Evolutionary conservation across 2,329 filamentous ascomycete genomes (phyloP).

Genomic region (Pyrenophora tritici-repentis): DNA sequence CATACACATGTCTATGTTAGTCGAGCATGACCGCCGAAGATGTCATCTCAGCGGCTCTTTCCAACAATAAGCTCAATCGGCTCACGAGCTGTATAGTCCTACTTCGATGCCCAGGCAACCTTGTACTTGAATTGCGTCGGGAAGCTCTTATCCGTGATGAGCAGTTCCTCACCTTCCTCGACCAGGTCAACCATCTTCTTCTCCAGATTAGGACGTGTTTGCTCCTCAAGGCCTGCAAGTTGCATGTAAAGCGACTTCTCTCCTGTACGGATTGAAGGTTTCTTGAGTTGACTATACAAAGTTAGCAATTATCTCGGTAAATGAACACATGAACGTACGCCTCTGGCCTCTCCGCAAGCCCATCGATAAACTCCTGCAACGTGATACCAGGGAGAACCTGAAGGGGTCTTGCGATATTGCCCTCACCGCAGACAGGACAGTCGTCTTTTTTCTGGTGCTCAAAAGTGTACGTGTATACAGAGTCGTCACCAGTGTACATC

Average conservation of each 20-base stretch:
- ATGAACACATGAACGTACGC: slow-evolving; percentile 53
- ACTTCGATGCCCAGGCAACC: slow-evolving; percentile 51
- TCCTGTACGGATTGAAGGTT: slow-evolving; percentile 81
- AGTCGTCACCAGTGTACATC: slow-evolving; percentile 98
- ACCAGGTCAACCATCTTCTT: slow-evolving; percentile 80
- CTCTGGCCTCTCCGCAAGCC: slow-evolving; percentile 80
- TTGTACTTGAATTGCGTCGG: slow-evolving; percentile 70
- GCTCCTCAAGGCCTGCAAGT: slow-evolving; percentile 79
- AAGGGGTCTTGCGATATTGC: slow-evolving; percentile 74
- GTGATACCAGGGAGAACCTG: slow-evolving; percentile 72
- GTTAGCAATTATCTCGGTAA: slow-evolving; percentile 13
- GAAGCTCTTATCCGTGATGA: slow-evolving; percentile 91
- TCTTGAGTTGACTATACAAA: slow-evolving; percentile 74
- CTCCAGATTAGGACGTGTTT: slow-evolving; percentile 79
- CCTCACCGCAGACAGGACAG: slow-evolving; percentile 83
- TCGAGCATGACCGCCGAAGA: too few species aligned
- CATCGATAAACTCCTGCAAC: slow-evolving; percentile 82
- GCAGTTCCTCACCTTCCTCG: slow-evolving; percentile 81
- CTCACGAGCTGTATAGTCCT: not conserved
- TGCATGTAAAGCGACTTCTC: slow-evolving; percentile 91
- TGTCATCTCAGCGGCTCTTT: too few species aligned
- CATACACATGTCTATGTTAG: not conserved
- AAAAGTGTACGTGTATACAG: slow-evolving; percentile 97
- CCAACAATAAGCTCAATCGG: not conserved
- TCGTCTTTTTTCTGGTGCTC: slow-evolving; percentile 92